These are phyloP conservation scores for Pyricularia sp. DNA, from an alignment of 2,329 filamentous ascomycete species.

Conservation along the genomic window DNA sequence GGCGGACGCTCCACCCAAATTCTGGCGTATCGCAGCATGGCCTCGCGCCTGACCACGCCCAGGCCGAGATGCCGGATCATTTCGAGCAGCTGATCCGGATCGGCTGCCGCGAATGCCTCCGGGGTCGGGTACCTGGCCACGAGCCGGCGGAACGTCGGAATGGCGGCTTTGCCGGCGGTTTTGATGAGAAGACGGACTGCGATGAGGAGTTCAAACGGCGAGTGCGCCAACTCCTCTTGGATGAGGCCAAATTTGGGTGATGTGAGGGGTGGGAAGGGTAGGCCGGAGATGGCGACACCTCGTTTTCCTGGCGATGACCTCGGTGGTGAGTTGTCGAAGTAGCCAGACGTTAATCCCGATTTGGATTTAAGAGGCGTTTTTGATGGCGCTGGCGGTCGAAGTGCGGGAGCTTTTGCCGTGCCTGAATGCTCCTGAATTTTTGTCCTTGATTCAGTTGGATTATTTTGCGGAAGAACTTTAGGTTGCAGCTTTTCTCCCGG, in stretches of 20 bases:
- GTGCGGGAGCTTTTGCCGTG: conserved; percentile 1
- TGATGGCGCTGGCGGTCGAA: conserved; percentile 4
- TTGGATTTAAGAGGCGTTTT: conserved; percentile 9
- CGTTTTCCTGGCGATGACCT: neutral
- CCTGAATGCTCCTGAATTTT: neutral
- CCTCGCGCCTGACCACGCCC: conserved; percentile 50
- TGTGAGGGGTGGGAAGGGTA: conserved; percentile 56
- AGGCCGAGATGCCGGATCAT: conserved; percentile 62
- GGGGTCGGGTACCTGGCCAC: conserved; percentile 57
- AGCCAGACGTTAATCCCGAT: conserved; percentile 19
- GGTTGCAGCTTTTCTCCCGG: neutral
- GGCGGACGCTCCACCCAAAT: conserved; percentile 56
- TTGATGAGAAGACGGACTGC: conserved; percentile 77
- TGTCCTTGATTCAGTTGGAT: neutral
- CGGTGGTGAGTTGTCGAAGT: conserved; percentile 14
- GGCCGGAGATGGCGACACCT: conserved; percentile 30
- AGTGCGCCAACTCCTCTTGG: conserved; percentile 62
- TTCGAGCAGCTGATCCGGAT: conserved; percentile 39
- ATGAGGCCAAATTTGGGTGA: conserved; percentile 60
- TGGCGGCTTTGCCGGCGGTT: conserved; percentile 59
- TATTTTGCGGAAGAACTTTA: neutral
- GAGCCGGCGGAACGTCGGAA: conserved; percentile 61
- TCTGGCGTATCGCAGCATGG: conserved; percentile 57
- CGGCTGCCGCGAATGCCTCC: conserved; percentile 30
- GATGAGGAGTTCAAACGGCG: conserved; percentile 70